These are phyloP conservation scores for Boletus rex-veris DNA, from an alignment of 768 basidiomycete species.

Conservation along the genomic window DNA sequence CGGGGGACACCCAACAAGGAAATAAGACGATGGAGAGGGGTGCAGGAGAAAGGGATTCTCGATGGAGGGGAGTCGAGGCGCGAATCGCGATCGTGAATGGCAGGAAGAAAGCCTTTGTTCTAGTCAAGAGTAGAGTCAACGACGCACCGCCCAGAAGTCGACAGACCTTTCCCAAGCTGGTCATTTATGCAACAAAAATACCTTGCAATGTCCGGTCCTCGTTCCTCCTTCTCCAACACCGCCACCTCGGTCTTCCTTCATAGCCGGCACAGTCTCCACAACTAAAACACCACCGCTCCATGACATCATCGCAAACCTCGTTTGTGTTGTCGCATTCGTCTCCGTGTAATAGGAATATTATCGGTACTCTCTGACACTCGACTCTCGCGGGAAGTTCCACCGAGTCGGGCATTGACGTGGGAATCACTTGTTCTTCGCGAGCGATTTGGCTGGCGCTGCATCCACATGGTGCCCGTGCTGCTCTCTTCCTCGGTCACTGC, in stretches of 20 bases:
- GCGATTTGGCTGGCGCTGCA: too few relatives aligned
- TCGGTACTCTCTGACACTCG: too few relatives aligned
- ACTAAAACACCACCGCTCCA: not conserved
- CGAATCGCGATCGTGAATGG: slow-evolving; percentile 3
- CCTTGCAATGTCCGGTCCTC: not conserved
- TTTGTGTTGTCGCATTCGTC: too few relatives aligned
- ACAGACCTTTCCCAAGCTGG: not conserved
- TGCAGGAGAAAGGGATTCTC: slow-evolving; percentile 7
- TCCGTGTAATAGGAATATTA: too few relatives aligned
- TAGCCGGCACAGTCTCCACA: not conserved
- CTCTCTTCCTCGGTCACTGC: too few relatives aligned
- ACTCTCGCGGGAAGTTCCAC: too few relatives aligned
- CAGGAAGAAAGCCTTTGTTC: too few relatives aligned
- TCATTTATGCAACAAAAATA: slow-evolving; percentile 3
- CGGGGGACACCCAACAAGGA: slow-evolving; percentile 1
- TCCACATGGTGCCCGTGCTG: too few relatives aligned
- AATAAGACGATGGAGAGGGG: not conserved
- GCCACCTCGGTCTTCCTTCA: not conserved
- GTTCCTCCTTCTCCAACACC: not conserved
- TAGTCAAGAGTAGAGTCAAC: too few relatives aligned
- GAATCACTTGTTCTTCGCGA: too few relatives aligned
- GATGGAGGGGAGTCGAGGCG: not conserved
- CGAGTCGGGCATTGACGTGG: too few relatives aligned
- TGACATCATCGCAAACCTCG: not conserved
- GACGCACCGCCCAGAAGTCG: not conserved